Conservation (phyloP, 2,329 filamentous ascomycete genomes). For the Pleomassaria siparia region DNA sequence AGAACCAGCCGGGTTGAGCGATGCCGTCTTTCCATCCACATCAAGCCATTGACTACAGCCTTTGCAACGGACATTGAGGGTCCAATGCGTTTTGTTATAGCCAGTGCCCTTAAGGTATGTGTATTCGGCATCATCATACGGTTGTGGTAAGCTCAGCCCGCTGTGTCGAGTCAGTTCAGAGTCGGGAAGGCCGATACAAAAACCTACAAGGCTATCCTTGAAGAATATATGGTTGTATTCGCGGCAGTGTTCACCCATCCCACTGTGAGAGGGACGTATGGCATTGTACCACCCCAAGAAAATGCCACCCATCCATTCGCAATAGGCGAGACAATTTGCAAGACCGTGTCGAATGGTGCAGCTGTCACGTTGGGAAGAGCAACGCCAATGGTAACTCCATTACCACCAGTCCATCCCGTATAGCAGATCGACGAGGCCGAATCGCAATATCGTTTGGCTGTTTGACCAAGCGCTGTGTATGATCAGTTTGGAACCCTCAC, state of each 20-base stretch:
- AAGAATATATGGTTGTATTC: constrained; percentile 43
- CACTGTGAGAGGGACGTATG: constrained; percentile 50
- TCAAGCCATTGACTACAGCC: constrained; percentile 34
- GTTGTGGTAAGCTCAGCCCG: constrained; percentile 31
- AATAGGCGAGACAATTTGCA: constrained; percentile 50
- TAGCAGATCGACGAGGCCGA: constrained; percentile 42
- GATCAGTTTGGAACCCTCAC: constrained; percentile 4
- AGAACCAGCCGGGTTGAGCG: constrained; percentile 19
- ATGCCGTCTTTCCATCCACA: constrained; percentile 24
- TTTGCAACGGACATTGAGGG: constrained; percentile 30
- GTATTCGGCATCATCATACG: constrained; percentile 29
- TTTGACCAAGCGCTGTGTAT: constrained; percentile 17
- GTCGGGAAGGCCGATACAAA: background rate
- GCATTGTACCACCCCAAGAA: constrained; percentile 55
- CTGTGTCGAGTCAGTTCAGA: constrained; percentile 15
- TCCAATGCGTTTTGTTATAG: constrained; percentile 36
- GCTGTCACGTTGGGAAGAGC: constrained; percentile 39
- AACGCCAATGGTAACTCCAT: constrained; percentile 33
- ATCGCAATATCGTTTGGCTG: constrained; percentile 28
- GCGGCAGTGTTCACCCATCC: constrained; percentile 48
- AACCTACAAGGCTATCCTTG: constrained; percentile 51
- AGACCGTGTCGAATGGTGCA: constrained; percentile 44
- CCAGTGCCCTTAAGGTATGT: constrained; percentile 35
- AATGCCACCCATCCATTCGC: constrained; percentile 52
- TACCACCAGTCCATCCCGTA: constrained; percentile 45